These are phyloP conservation scores for Sanghuangporus weigelae DNA, from an alignment of 1,284 basidiomycete genomes.

Conservation along the genomic window DNA sequence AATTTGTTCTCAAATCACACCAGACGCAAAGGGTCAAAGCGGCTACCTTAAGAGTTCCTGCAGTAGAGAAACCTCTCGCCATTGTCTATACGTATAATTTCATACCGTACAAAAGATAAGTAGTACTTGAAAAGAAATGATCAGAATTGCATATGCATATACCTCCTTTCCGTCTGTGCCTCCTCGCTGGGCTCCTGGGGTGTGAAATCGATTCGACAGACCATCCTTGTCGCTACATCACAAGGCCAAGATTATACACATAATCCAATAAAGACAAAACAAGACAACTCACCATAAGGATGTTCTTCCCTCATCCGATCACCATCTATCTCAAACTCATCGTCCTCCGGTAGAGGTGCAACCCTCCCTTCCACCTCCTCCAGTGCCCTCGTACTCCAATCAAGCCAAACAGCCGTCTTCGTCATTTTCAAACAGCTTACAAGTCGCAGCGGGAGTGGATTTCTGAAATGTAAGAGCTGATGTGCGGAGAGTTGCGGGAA, in stretches of 20 bases:
- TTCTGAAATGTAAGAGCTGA: slow-evolving; percentile 10
- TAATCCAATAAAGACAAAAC: neutral
- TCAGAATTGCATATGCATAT: neutral
- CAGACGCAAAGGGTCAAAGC: too few species aligned
- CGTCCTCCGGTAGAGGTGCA: neutral
- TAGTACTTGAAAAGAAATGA: neutral
- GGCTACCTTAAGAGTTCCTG: too few species aligned
- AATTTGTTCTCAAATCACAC: too few species aligned
- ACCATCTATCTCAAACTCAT: neutral
- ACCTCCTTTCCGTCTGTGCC: neutral
- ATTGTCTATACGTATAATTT: too few species aligned
- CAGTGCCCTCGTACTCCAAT: slow-evolving; percentile 10
- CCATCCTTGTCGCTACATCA: neutral
- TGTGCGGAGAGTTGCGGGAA: slow-evolving; percentile 6
- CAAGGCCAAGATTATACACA: neutral
- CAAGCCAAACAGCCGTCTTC: slow-evolving; percentile 14
- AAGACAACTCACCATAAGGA: slow-evolving; percentile 3
- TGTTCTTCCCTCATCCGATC: slow-evolving; percentile 3
- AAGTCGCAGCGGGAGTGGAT: slow-evolving; percentile 7
- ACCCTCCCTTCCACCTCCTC: neutral
- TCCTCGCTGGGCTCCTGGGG: neutral
- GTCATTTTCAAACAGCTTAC: slow-evolving; percentile 15
- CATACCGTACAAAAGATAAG: neutral
- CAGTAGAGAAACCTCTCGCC: too few species aligned
- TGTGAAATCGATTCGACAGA: slow-evolving; percentile 5